A percentile compares a stretch with the other conserved stretches of the same genome.
Evolutionary conservation across 257 asterid species (phyloP).

Genomic region (Phtheirospermum japonicum): DNA sequence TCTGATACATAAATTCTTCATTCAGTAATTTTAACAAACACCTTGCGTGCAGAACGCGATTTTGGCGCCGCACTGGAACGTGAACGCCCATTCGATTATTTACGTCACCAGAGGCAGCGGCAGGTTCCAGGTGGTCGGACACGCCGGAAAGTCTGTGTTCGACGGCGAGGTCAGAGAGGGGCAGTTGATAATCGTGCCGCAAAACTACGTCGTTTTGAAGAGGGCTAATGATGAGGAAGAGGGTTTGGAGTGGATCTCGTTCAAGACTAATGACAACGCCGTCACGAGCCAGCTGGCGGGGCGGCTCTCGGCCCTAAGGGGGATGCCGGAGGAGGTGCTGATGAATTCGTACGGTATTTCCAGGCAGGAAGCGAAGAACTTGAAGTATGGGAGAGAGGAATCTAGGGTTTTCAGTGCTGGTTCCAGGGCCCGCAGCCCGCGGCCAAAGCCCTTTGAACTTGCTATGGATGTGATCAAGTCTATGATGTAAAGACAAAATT

Average conservation of each 20-base stretch:
- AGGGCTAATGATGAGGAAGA: constrained; percentile 38
- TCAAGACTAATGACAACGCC: constrained; percentile 62
- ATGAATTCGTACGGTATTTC: constrained; percentile 40
- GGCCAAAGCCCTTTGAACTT: constrained; percentile 30
- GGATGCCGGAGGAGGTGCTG: constrained; percentile 59
- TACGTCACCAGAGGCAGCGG: constrained; percentile 47
- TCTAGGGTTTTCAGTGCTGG: constrained; percentile 33
- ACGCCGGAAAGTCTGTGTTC: constrained; percentile 35
- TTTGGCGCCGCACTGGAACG: constrained; percentile 50
- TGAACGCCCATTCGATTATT: constrained; percentile 48
- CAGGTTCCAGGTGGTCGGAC: constrained; percentile 51
- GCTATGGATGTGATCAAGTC: constrained; percentile 39
- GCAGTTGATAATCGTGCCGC: constrained; percentile 57
- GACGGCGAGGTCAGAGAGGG: constrained; percentile 52
- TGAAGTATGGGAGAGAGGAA: constrained; percentile 57
- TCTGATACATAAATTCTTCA: neutral
- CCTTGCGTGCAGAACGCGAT: constrained; percentile 38
- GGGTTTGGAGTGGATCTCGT: constrained; percentile 57
- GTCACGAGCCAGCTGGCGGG: constrained; percentile 45
- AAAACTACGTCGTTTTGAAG: constrained; percentile 44
- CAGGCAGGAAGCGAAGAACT: constrained; percentile 37
- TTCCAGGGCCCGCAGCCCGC: constrained; percentile 20
- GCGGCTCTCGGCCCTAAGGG: constrained; percentile 42
- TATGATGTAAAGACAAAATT: constrained; percentile 24
- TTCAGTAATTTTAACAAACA: neutral